Evolutionary conservation across 371 early-diverging fungal species (phyloP).

Genomic region (Haplosporangium sp.): DNA sequence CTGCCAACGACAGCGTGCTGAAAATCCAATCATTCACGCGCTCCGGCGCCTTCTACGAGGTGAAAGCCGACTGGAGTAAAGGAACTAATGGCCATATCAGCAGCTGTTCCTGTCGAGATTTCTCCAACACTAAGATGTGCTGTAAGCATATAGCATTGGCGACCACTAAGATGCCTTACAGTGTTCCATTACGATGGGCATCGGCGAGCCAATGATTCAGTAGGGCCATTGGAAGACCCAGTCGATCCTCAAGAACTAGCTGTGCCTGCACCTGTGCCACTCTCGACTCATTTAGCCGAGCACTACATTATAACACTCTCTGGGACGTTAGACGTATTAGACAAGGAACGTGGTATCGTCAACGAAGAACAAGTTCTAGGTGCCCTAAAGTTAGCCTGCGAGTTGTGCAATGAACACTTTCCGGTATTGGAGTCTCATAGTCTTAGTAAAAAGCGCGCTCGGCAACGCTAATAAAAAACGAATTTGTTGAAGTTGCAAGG

Average conservation of each 20-base stretch:
- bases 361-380: not conserved
- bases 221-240: not conserved
- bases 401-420: too few relatives aligned
- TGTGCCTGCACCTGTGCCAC: not conserved
- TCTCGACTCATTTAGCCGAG: not conserved
- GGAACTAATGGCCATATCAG: not conserved
- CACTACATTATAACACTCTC: not conserved
- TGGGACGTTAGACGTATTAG: not conserved
- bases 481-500: too few relatives aligned
- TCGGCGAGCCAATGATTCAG: slow-evolving; percentile 57
- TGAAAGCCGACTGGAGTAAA: not conserved
- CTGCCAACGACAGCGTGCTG: not conserved
- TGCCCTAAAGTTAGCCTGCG: too few relatives aligned
- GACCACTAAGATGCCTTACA: not conserved
- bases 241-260: not conserved
- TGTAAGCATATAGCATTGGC: slow-evolving; percentile 10
- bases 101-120: slow-evolving; percentile 1
- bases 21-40: slow-evolving; percentile 2
- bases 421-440: too few relatives aligned
- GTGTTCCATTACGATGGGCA: not conserved
- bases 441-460: too few relatives aligned
- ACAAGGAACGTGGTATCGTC: not conserved
- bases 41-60: not conserved
- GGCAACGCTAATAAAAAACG: too few relatives aligned
- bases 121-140: not conserved